These are phyloP conservation scores for Oryza meyeriana DNA, from an alignment of 176 grass and related monocot genomes.

Conservation along the genomic window DNA sequence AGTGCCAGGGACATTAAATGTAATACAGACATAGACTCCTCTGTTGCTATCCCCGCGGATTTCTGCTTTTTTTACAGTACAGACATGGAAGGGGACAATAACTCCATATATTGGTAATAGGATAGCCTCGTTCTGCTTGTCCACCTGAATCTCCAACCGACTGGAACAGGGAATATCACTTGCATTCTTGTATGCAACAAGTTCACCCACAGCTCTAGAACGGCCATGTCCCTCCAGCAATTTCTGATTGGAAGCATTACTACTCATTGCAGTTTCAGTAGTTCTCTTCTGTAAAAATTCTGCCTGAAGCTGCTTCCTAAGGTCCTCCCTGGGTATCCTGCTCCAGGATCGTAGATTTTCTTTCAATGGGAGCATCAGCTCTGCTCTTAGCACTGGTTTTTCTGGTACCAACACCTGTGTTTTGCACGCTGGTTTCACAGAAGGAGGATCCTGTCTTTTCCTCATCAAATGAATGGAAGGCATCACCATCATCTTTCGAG, in stretches of 20 bases:
- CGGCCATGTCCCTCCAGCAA: constrained; percentile 33
- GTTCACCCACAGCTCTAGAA: constrained; percentile 44
- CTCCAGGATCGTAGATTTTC: constrained; percentile 16
- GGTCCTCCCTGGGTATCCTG: constrained; percentile 54
- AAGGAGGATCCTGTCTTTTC: neutral
- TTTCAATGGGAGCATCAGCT: neutral
- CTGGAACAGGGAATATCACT: constrained; percentile 55
- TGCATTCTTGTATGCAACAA: constrained; percentile 57
- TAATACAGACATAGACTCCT: constrained; percentile 50
- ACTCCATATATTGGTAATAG: constrained; percentile 66
- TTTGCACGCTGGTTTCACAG: too few relatives aligned
- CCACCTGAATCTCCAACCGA: constrained; percentile 56
- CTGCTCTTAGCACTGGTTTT: neutral
- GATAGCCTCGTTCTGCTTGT: constrained; percentile 58
- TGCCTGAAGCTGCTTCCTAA: constrained; percentile 52
- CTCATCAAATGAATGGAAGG: constrained; percentile 61
- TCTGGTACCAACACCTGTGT: neutral
- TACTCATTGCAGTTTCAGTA: constrained; percentile 15
- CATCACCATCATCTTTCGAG: constrained; percentile 56
- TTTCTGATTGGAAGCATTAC: too few relatives aligned
- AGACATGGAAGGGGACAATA: constrained; percentile 73
- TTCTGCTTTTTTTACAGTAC: constrained; percentile 62
- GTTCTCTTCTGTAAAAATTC: constrained; percentile 64
- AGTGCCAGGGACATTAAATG: constrained; percentile 61
- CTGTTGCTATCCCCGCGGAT: constrained; percentile 55